Base-by-base conservation (phyloP, 441 rosid genomes). In the Gossypium trilobum region DNA sequence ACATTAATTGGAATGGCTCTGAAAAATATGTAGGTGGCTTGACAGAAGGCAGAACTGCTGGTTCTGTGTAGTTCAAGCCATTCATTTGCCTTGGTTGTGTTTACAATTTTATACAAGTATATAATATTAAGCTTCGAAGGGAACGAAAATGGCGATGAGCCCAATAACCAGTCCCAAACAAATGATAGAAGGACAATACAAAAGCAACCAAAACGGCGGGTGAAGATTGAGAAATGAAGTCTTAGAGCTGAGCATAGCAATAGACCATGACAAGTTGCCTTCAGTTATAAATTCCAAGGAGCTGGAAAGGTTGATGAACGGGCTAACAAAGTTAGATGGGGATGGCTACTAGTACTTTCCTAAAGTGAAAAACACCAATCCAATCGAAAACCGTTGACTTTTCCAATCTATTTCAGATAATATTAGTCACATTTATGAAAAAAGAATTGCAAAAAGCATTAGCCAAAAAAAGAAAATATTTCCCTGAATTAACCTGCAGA, bases 381-480 rank as follows among this genome's bases (percentile, higher is more conserved):
- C 44, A 51, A 66, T 46, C 42, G 44, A 51, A 50, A 46, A 46
- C 13, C 25, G 71, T 68, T 68, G 59, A 68, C 59, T 68, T 68
- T 50, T 48, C 51, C 58, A 17, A 48, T 67, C 59, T 16, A 31
- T 29, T 7, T 17, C 13, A 33, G 39, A 62, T 36, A 8, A 62
- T 39, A 42, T 5, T 5, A 13, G 6, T 66, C 56, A 46, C 57
- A 48, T 46, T 46, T 25, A 8, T 27, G 36, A 14, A 69, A 17
- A 29, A 16, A 42, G 29, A n/a, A 11, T 17, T 17, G 57, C 9
- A 20, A 64, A 31, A 20, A 61, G 42, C 42, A 61, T 62, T 36
- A 4, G 50, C 25, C 4, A 62, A 62, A 61, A 33, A 33, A 33
- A 33, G 8, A 33, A 33, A 6, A 3, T 1, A 0, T 0, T 16